These are phyloP conservation scores for Pythium plurisporium DNA, from an alignment of 352 stramenopile species.

Conservation along the genomic window DNA sequence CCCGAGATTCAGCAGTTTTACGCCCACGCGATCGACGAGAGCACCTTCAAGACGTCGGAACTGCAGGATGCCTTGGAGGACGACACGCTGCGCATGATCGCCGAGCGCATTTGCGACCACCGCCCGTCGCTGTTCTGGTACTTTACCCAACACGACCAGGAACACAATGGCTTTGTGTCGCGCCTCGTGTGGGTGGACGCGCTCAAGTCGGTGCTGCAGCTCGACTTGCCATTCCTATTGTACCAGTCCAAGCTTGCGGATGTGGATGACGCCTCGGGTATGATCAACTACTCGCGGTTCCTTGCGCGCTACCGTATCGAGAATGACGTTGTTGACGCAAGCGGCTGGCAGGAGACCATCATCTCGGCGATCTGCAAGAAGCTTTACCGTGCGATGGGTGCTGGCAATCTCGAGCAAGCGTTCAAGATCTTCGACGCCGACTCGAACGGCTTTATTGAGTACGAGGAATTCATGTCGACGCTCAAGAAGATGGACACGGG, in stretches of 20 bases:
- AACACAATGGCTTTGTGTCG: constrained; percentile 80
- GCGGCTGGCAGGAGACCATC: constrained; percentile 88
- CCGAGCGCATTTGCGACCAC: constrained; percentile 90
- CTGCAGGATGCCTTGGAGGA: constrained; percentile 83
- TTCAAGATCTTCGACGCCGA: constrained; percentile 92
- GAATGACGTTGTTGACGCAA: constrained; percentile 82
- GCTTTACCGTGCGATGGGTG: constrained; percentile 89
- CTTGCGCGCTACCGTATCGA: constrained; percentile 92
- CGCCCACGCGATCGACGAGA: constrained; percentile 81
- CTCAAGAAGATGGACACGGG: constrained; percentile 92
- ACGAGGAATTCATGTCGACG: constrained; percentile 90
- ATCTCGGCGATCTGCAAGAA: constrained; percentile 91
- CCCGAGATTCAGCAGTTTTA: constrained; percentile 95
- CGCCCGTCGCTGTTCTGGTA: constrained; percentile 92
- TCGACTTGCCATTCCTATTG: constrained; percentile 89
- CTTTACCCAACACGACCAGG: constrained; percentile 91
- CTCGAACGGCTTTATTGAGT: constrained; percentile 89
- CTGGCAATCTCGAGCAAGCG: constrained; percentile 81
- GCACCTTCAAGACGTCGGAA: constrained; percentile 64
- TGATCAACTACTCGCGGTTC: constrained; percentile 93
- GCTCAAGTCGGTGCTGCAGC: constrained; percentile 86
- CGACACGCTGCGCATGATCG: constrained; percentile 91
- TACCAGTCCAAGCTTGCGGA: constrained; percentile 88
- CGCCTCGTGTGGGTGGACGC: constrained; percentile 89
- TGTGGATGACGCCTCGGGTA: constrained; percentile 63